Base-by-base conservation (phyloP, 352 stramenopile species). In the Achlya hypogyna region DNA sequence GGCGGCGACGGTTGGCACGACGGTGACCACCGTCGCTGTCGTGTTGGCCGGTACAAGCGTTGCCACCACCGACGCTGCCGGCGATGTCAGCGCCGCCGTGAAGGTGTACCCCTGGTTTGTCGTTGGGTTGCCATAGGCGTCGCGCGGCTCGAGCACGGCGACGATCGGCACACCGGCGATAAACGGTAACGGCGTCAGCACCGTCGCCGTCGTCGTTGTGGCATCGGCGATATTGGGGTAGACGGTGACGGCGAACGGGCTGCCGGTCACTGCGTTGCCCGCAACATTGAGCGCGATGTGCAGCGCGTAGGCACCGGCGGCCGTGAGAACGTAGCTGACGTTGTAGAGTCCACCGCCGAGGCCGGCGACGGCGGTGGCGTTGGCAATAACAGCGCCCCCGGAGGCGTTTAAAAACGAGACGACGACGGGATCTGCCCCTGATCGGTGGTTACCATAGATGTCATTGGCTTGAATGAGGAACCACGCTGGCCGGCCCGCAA, bases 401-500 rank as follows among this genome's bases (percentile, higher is more conserved):
- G 49, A 29, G 10, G 42, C 2, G 47, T 54, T 29, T 4, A n/a
- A 2, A 58, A 67, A 31, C 6, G 9, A 12, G 9, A 77, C 71
- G 6, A 12, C 65, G 20, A 90, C 64, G 8, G 28, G 70, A 66
- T 90, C 83, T 2, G 70, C 62, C 0, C 75, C 81, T 20, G 81
- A 74, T n/a, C 88, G 87, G 23, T 70, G 20, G 62, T 92, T 90
- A 34, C 74, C 54, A 62, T 89, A 89, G 35, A 72, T 74, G 42
- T 84, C 88, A 0, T 74, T 52, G 63, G 89, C 83, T 40, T 74
- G 74, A 18, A 92, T 77, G 14, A 68, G 69, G 2, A 90, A 88
- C 35, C 65, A 79, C 12, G 74, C 75, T 16, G 59, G 62, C 14
- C 74, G 63, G 4, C 83, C 83, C 27, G 80, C 83, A 38, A 89